Conservation (phyloP, 2,329 filamentous ascomycete species). For the Fusarium succisae region DNA sequence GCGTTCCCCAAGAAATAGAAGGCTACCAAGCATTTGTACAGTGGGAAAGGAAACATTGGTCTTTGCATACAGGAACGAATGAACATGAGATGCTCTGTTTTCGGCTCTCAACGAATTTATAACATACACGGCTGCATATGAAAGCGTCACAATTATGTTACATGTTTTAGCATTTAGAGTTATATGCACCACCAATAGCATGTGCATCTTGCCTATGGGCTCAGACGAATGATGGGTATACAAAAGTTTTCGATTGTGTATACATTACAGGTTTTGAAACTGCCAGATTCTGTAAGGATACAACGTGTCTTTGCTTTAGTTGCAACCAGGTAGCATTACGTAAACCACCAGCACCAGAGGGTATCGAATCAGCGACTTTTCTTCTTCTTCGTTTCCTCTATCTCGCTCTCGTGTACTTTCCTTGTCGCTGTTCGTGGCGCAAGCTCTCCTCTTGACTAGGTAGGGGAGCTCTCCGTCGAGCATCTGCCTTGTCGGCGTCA, state of each 20-base stretch:
- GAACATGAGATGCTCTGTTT: not conserved
- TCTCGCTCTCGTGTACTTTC: conserved; percentile 66
- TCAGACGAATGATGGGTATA: conserved; percentile 4
- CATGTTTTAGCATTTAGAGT: not conserved
- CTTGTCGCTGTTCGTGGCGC: conserved; percentile 76
- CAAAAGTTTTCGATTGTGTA: conserved; percentile 8
- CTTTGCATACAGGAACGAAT: not conserved
- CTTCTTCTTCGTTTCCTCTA: conserved; percentile 41
- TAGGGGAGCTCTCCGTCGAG: conserved; percentile 70
- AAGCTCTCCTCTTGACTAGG: conserved; percentile 87
- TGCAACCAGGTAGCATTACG: conserved; percentile 4
- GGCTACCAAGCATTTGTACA: not conserved
- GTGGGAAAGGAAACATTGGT: not conserved
- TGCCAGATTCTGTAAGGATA: not conserved
- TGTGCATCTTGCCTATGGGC: not conserved
- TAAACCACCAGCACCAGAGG: conserved; percentile 39
- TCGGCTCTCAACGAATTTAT: not conserved
- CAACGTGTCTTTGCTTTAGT: not conserved
- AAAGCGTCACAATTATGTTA: not conserved
- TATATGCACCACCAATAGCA: not conserved
- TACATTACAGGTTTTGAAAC: conserved; percentile 6
- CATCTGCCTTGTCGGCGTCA: conserved; percentile 45
- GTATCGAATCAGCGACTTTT: conserved; percentile 31
- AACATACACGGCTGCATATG: not conserved
- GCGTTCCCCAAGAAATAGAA: conserved; percentile 56